Percentiles rank a stretch among this genome's conserved stretches.
phyloP scores from a whole-genome alignment of 768 basidiomycete species.

The Suillus fuscotomentosus region DNA sequence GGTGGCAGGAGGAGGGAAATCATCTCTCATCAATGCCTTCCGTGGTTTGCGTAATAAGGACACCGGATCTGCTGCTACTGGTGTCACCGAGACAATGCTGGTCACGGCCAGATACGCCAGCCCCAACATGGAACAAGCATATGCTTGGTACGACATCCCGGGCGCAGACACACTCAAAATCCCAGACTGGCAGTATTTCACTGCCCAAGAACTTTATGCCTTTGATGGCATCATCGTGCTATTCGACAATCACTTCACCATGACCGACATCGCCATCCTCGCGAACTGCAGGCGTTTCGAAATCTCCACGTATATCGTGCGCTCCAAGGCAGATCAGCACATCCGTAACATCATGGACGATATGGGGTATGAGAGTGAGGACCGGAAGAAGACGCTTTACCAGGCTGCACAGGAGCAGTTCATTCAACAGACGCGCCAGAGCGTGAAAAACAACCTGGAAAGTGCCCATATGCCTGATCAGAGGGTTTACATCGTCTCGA shows the following conservation, averaged over 20 bases:
- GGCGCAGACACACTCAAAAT: constrained; percentile 34
- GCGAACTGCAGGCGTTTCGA: constrained; percentile 26
- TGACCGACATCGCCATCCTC: constrained; percentile 34
- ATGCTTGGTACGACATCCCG: constrained; percentile 36
- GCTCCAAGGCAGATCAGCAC: constrained; percentile 36
- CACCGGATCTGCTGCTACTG: constrained; percentile 25
- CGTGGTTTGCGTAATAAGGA: constrained; percentile 24
- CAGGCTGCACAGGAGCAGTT: constrained; percentile 26
- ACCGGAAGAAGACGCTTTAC: constrained; percentile 13
- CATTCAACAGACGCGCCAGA: constrained; percentile 24
- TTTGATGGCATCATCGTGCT: constrained; percentile 34
- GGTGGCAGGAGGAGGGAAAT: constrained; percentile 33
- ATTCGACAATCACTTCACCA: constrained; percentile 33
- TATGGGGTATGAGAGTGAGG: background rate
- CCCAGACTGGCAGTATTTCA: constrained; percentile 36
- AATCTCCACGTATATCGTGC: constrained; percentile 34
- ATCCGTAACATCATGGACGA: constrained; percentile 20
- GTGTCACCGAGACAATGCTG: constrained; percentile 30
- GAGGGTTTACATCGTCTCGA: constrained; percentile 29
- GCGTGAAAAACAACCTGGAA: constrained; percentile 22
- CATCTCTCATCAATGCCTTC: constrained; percentile 36
- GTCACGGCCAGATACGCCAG: constrained; percentile 21
- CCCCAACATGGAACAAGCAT: constrained; percentile 10
- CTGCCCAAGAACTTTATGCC: constrained; percentile 33
- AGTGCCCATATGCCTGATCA: constrained; percentile 26